Base-by-base conservation (phyloP, 2,329 filamentous ascomycete genomes). In the Nemania sp. region DNA sequence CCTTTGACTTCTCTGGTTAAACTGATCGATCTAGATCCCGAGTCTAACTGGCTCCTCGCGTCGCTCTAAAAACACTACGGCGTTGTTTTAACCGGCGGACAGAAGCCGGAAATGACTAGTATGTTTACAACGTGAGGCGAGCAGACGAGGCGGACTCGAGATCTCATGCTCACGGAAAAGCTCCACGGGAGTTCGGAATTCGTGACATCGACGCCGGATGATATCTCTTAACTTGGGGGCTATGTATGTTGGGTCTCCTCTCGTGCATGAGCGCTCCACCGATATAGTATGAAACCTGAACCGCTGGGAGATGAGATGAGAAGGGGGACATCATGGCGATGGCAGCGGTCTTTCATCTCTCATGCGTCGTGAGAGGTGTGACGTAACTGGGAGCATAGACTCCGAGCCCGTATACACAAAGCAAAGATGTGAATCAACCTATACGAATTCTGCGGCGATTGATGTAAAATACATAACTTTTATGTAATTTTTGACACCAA, bases 121-220 rank as follows among this genome's bases (percentile, higher is more conserved):
- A n/a, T 13, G 18, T 11, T 2, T 39, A 39, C 12, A 11, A 48
- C 32, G 45, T 18, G 21, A 48, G 45, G 51, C 45, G 13, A 47
- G 17, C 25, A 43, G 25, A 39, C 42, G 51, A 58, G 42, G 51
- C 55, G 55, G 46, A 21, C 50, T 49, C 45, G 40, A 52, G 34
- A 43, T 37, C 40, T 51, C 20, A 51, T 52, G 50, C 34, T 43
- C 34, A 15, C 32, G 46, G 40, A 47, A 54, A 39, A 54, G 51
- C 49, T 55, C 59, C 59, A 55, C 18, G 59, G n/a, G n/a, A 34
- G 55, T 25, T 55, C 59, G 59, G 59, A 43, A 45, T 53, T 59
- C 43, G 37, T 43, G 39, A 46, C 15, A 17, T 43, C 34, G 42
- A 59, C 37, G 17, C 39, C 37, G 34, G 49, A 39, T 10, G 34